Base-by-base conservation (phyloP, 208 protist species). In the Angomonas deanei region DNA sequence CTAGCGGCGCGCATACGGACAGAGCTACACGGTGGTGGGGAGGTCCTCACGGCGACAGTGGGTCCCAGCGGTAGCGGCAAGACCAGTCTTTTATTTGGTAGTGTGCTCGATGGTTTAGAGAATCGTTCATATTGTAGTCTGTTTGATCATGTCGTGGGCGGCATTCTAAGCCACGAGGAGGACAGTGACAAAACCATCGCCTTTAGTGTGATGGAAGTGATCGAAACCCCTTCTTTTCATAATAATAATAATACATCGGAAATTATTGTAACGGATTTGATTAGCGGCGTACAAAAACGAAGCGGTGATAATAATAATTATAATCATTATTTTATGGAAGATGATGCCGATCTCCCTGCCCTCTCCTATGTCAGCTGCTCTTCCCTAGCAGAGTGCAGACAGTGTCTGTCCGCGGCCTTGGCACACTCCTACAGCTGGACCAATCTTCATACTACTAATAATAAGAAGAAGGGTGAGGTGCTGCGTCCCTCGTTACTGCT, bases 121-220 rank as follows among this genome's bases (percentile, higher is more conserved):
- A 10, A 4, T 28, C 2, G 48, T 15, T 4, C 2, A 3, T 3
- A 13, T 2, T n/a, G 23, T 33, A 28, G 53, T 21, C 28, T 59
- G 17, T 39, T 33, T n/a, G 53, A 59, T n/a, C 28, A 23, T 11
- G 53, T 59, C 28, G 30, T 59, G 17, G 30, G n/a, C 10, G 53
- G 17, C 10, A 30, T 59, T 23, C 30, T 59, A 6, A 15, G 36
- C 36, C 8, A 42, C 36, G 36, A 42, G 8, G 15, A 42, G 36
- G 15, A 42, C 11, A 13, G 34, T 39, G 13, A 13, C 34, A 39
- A 19, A 50, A 50, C 17, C 17, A 8, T 61, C 11, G 27, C 34
- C n/a, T 13, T 61, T 8, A 39, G 55, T n/a, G 19, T 61, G 5
- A 27, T 61, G 36, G 55, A 61, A 34, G 55, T 61, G 55, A 34